Conservation (phyloP, 2,329 filamentous ascomycete species). For the Arachnomyces sp. region DNA sequence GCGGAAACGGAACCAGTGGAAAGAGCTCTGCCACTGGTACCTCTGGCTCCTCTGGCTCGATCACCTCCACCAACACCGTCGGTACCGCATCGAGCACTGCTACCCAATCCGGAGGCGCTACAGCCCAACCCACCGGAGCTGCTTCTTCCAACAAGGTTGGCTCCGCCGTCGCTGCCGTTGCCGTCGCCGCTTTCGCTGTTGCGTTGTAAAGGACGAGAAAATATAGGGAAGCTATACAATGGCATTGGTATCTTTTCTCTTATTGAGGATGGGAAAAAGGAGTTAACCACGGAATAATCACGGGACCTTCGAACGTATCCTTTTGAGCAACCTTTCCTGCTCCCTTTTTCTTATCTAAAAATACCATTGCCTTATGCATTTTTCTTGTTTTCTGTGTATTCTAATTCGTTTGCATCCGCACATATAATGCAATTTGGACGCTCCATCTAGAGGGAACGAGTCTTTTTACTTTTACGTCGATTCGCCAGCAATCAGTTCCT, state of each 20-base stretch:
- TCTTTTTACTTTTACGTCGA: too few species aligned
- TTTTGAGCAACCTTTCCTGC: too few species aligned
- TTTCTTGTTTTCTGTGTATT: too few species aligned
- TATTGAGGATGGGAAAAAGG: background rate
- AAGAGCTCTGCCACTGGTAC: slow-evolving; percentile 16
- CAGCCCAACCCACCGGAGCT: slow-evolving; percentile 16
- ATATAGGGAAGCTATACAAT: background rate
- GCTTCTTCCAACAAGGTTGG: slow-evolving; percentile 26
- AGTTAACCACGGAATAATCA: too few species aligned
- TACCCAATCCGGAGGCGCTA: slow-evolving; percentile 9
- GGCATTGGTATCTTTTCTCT: background rate
- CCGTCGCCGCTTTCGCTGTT: slow-evolving; percentile 34
- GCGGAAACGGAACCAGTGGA: too few species aligned
- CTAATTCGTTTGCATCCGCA: too few species aligned
- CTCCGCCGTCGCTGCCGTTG: slow-evolving; percentile 31
- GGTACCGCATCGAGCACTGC: slow-evolving; percentile 12
- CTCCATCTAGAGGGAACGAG: too few species aligned
- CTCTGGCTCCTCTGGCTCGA: slow-evolving; percentile 17
- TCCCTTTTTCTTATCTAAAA: too few species aligned
- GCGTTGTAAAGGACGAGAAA: slow-evolving; percentile 23
- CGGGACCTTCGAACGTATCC: too few species aligned
- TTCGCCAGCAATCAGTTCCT: too few species aligned
- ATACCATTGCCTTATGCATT: too few species aligned
- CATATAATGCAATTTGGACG: too few species aligned
- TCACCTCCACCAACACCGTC: slow-evolving; percentile 18